Evolutionary conservation across 139 green algal genomes (phyloP).

Genomic region (Auxenochlorella pyrenoidosa): DNA sequence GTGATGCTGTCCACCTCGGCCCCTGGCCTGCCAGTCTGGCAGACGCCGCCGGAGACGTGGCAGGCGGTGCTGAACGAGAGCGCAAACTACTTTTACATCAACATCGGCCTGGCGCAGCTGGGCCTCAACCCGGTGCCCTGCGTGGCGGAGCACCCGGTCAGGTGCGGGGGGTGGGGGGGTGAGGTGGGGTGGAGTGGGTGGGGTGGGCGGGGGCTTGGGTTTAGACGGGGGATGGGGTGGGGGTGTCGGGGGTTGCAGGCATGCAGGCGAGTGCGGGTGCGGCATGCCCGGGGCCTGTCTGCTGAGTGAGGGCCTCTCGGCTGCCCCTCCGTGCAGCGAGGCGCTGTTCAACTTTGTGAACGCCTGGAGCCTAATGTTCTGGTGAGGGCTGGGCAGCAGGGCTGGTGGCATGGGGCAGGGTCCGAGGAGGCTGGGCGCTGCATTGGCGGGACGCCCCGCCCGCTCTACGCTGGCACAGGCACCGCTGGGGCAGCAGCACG

Average conservation of each 20-base stretch:
- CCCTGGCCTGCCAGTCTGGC: slow-evolving; percentile 63
- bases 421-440: too few species aligned
- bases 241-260: too few species aligned
- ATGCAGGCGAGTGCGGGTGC: too few species aligned
- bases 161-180: too few species aligned
- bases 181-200: too few species aligned
- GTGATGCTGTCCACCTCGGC: slow-evolving; percentile 64
- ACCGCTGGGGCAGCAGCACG: too few species aligned
- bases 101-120: slow-evolving; percentile 58
- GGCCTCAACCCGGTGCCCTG: slow-evolving; percentile 60
- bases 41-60: slow-evolving; percentile 52
- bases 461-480: too few species aligned
- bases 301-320: not conserved
- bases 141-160: slow-evolving; percentile 44
- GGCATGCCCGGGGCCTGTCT: too few species aligned
- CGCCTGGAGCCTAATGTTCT: slow-evolving; percentile 78
- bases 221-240: too few species aligned
- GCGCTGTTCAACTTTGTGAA: slow-evolving; percentile 86
- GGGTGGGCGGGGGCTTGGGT: too few species aligned
- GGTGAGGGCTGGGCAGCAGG: slow-evolving; percentile 25
- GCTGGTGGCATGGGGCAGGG: too few species aligned
- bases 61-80: slow-evolving; percentile 72
- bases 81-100: slow-evolving; percentile 92
- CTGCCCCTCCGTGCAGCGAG: slow-evolving; percentile 45
- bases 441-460: too few species aligned